These are phyloP conservation scores for Jaenimonas drosophilae DNA, from an alignment of 208 protist genomes.

Conservation along the genomic window DNA sequence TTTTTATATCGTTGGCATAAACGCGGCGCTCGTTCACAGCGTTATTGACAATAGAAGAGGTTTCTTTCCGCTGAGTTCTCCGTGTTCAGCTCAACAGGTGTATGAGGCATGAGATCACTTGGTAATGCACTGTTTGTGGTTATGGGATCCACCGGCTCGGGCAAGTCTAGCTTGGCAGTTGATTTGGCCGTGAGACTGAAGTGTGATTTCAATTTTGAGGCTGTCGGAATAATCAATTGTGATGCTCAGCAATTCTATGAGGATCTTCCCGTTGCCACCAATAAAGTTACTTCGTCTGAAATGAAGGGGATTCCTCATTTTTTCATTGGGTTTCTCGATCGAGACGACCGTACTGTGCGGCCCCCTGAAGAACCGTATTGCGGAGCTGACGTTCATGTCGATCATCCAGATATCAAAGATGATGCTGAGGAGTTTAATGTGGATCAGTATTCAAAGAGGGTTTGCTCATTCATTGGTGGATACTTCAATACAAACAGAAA, in stretches of 20 bases:
- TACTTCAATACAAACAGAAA: constrained; percentile 27
- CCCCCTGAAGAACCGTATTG: constrained; percentile 12
- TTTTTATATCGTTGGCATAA: too few relatives aligned
- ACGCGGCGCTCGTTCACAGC: too few relatives aligned
- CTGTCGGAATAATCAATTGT: constrained; percentile 80
- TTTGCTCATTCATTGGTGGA: constrained; percentile 28
- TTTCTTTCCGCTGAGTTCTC: too few relatives aligned
- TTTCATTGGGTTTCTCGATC: constrained; percentile 60
- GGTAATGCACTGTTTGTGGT: constrained; percentile 59
- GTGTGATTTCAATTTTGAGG: constrained; percentile 16
- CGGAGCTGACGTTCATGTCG: constrained; percentile 6
- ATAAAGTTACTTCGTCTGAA: constrained; percentile 61
- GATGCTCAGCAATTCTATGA: constrained; percentile 87
- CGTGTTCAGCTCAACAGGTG: too few relatives aligned
- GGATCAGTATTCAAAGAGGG: constrained; percentile 37
- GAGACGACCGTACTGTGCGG: constrained; percentile 13
- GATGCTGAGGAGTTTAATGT: constrained; percentile 20
- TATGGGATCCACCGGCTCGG: constrained; percentile 74
- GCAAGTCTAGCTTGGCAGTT: constrained; percentile 74
- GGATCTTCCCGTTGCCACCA: constrained; percentile 80
- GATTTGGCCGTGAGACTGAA: constrained; percentile 46
- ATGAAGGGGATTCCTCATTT: constrained; percentile 52
- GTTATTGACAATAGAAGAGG: too few relatives aligned
- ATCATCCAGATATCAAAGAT: background rate
- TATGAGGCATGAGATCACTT: too few relatives aligned